A percentile compares a stretch with the other conserved stretches of the same genome.
These are phyloP conservation scores for Kurtzmaniella quercitrusa DNA, from an alignment of 1,139 yeast species.

Conservation along the genomic window DNA sequence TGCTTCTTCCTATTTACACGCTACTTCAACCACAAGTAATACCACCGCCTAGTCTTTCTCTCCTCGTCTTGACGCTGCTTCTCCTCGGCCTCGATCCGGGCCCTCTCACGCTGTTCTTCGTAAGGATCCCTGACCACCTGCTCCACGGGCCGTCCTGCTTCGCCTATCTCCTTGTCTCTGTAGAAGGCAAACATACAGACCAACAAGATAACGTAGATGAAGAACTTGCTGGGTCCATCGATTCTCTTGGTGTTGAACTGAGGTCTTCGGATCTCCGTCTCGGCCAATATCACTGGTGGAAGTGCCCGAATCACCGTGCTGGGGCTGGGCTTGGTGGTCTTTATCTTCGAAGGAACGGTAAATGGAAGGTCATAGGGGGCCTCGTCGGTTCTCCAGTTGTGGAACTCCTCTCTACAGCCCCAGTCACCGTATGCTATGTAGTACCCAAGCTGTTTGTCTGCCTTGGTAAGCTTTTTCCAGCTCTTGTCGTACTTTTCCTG, in stretches of 20 bases:
- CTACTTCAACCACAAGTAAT: conserved; percentile 22
- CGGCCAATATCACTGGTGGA: conserved; percentile 41
- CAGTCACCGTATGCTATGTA: conserved; percentile 61
- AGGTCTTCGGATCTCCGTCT: conserved; percentile 41
- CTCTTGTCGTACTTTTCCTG: conserved; percentile 48
- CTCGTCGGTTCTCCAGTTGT: conserved; percentile 34
- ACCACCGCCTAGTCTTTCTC: conserved; percentile 19
- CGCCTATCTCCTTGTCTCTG: conserved; percentile 48
- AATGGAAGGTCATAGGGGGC: conserved; percentile 58
- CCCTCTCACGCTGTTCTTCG: conserved; percentile 24
- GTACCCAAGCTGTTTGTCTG: conserved; percentile 49
- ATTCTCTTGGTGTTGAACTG: conserved; percentile 49
- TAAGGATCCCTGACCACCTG: conserved; percentile 34
- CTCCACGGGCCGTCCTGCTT: conserved; percentile 44
- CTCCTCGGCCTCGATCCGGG: conserved; percentile 15
- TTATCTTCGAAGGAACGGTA: conserved; percentile 31
- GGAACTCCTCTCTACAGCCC: conserved; percentile 59
- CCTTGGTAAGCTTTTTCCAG: conserved; percentile 44
- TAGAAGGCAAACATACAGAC: conserved; percentile 41
- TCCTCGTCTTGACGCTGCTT: conserved; percentile 8
- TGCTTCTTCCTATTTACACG: neutral
- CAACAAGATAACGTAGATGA: conserved; percentile 44
- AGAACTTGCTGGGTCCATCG: conserved; percentile 52
- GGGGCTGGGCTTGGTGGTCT: conserved; percentile 18
- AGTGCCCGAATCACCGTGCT: conserved; percentile 23